Evolutionary conservation across 2,329 filamentous ascomycete genomes (phyloP).

Genomic region (Cercospora nicotianae): DNA sequence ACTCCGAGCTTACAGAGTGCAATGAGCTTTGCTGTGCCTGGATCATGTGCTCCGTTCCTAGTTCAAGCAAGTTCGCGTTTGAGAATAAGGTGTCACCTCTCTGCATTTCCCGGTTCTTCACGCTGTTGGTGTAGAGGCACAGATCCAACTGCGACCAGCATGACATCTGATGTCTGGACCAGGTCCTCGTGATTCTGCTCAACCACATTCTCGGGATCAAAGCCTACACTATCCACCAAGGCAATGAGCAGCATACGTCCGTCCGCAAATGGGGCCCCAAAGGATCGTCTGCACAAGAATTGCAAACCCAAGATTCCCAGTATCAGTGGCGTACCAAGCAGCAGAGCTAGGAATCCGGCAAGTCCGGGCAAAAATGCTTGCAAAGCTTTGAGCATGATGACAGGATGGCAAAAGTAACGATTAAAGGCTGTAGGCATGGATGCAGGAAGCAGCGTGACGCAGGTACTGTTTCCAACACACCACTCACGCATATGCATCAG

Average conservation of each 20-base stretch:
- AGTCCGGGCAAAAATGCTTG: conserved; percentile 5
- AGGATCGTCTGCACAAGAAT: neutral
- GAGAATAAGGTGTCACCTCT: neutral
- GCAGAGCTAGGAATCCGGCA: conserved; percentile 5
- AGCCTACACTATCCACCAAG: neutral
- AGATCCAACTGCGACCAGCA: neutral
- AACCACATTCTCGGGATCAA: neutral
- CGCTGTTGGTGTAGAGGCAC: neutral
- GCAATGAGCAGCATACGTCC: neutral
- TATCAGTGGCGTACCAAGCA: neutral
- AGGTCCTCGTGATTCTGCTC: neutral
- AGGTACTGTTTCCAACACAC: conserved; percentile 5
- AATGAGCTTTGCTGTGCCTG: neutral
- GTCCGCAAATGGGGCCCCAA: neutral
- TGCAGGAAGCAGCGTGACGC: neutral
- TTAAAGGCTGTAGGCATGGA: neutral
- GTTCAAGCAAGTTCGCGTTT: neutral
- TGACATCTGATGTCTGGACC: neutral
- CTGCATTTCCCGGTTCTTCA: neutral
- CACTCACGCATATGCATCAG: conserved; percentile 1
- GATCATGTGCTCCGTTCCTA: neutral
- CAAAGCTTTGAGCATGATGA: conserved; percentile 12
- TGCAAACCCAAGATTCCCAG: neutral
- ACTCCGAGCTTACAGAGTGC: neutral
- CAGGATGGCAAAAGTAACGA: neutral